Conservation (phyloP, 768 basidiomycete genomes). For the Pleurotus tuoliensis region DNA sequence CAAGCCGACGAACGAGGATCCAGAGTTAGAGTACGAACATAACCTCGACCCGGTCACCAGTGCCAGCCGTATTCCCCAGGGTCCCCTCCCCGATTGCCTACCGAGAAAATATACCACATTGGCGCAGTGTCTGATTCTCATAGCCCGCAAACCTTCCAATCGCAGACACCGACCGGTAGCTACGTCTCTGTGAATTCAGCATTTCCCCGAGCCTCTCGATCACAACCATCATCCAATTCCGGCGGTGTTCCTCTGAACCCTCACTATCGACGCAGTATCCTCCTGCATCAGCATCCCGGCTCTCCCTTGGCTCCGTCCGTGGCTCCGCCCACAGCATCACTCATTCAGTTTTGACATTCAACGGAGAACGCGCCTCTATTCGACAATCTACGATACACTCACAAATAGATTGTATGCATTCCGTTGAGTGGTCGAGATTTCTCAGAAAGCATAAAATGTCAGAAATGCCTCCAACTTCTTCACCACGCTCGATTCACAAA, state of each 20-base stretch:
- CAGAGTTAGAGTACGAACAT: too few relatives aligned
- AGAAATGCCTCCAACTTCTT: neutral
- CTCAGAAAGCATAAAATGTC: neutral
- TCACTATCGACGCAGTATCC: neutral
- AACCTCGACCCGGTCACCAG: neutral
- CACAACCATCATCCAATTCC: neutral
- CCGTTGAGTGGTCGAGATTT: neutral
- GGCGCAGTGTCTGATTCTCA: neutral
- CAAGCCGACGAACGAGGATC: neutral
- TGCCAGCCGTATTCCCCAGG: neutral
- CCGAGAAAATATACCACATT: neutral
- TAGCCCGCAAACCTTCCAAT: neutral
- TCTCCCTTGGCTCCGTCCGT: neutral
- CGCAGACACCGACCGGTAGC: neutral
- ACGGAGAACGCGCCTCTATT: neutral
- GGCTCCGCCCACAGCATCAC: neutral
- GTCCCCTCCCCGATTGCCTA: neutral
- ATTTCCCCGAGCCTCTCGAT: neutral
- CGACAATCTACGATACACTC: neutral
- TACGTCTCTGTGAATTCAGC: neutral
- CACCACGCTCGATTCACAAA: neutral
- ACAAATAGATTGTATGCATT: constrained; percentile 3
- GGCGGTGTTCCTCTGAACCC: neutral
- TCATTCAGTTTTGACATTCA: neutral
- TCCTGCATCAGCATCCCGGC: neutral